Conservation (phyloP, 1,139 yeast species). For the Debaryomyces subglobosus region DNA sequence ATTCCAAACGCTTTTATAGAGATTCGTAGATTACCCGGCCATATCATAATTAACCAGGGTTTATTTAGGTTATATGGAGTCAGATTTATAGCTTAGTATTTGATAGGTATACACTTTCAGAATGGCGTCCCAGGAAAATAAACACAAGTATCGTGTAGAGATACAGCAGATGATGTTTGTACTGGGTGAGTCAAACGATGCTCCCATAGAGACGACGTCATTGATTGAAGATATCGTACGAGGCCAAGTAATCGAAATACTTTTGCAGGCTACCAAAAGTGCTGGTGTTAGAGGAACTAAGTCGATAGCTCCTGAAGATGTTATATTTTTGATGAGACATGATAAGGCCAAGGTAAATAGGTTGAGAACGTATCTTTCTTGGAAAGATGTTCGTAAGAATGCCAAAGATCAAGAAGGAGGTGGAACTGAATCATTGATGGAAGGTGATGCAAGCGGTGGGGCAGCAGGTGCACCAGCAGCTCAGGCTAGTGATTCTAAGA, state of each 20-base stretch:
- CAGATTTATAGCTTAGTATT: neutral
- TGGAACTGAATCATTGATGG: constrained; percentile 61
- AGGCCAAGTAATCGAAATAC: constrained; percentile 89
- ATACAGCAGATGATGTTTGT: constrained; percentile 99
- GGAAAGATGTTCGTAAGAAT: constrained; percentile 98
- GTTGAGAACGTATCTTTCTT: constrained; percentile 83
- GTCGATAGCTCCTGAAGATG: constrained; percentile 88
- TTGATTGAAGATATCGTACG: constrained; percentile 93
- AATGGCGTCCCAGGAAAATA: constrained; percentile 32
- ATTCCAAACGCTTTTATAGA: neutral
- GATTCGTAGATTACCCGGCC: neutral
- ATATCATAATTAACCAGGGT: constrained; percentile 1
- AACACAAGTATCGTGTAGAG: constrained; percentile 79
- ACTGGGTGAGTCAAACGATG: constrained; percentile 91
- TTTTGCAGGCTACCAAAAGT: constrained; percentile 76
- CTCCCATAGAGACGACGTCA: constrained; percentile 88
- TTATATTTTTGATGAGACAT: constrained; percentile 87
- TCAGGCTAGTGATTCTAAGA: constrained; percentile 53
- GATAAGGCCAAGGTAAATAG: constrained; percentile 95
- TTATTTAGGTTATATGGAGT: neutral
- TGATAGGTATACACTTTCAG: neutral
- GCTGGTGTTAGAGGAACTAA: constrained; percentile 83
- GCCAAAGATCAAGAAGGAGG: constrained; percentile 95
- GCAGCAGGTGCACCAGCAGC: constrained; percentile 30
- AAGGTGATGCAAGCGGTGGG: constrained; percentile 43